Evolutionary conservation across 2,329 filamentous ascomycete species (phyloP).

Genomic region (Penicillium sp.): DNA sequence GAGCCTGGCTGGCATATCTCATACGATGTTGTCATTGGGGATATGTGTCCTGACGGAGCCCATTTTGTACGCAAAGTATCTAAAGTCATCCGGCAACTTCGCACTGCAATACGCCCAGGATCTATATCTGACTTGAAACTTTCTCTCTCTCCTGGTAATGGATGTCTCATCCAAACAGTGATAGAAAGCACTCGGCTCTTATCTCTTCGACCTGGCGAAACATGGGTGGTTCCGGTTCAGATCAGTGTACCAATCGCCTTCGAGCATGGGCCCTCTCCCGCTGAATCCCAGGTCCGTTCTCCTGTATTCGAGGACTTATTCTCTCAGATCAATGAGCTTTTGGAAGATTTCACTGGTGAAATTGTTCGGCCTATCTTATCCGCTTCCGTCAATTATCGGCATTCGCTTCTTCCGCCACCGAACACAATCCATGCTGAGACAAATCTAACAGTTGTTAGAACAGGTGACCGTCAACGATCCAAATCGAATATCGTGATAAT

Average conservation of each 20-base stretch:
- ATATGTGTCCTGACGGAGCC: slow-evolving; percentile 14
- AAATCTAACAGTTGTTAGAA: slow-evolving; percentile 28
- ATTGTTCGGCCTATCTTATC: slow-evolving; percentile 30
- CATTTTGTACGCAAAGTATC: slow-evolving; percentile 30
- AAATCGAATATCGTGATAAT: background rate
- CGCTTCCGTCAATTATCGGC: slow-evolving; percentile 36
- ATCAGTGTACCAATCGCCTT: slow-evolving; percentile 26
- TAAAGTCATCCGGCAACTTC: slow-evolving; percentile 33
- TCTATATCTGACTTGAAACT: slow-evolving; percentile 31
- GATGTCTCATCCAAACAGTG: slow-evolving; percentile 30
- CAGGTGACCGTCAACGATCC: background rate
- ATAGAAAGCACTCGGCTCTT: slow-evolving; percentile 24
- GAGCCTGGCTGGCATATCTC: slow-evolving; percentile 37
- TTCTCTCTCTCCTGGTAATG: slow-evolving; percentile 26
- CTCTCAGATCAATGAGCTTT: slow-evolving; percentile 35
- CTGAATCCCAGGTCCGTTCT: slow-evolving; percentile 6
- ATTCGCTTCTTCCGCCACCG: slow-evolving; percentile 35
- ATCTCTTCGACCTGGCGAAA: slow-evolving; percentile 37
- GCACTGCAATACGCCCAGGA: slow-evolving; percentile 35
- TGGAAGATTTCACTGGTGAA: slow-evolving; percentile 25
- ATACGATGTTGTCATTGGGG: slow-evolving; percentile 24
- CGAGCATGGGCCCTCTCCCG: slow-evolving; percentile 5
- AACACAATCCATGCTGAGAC: slow-evolving; percentile 29
- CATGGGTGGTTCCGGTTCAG: slow-evolving; percentile 35
- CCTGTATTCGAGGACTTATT: slow-evolving; percentile 32